These are phyloP conservation scores for Coprinellus micaceus DNA, from an alignment of 768 basidiomycete species.

Conservation along the genomic window DNA sequence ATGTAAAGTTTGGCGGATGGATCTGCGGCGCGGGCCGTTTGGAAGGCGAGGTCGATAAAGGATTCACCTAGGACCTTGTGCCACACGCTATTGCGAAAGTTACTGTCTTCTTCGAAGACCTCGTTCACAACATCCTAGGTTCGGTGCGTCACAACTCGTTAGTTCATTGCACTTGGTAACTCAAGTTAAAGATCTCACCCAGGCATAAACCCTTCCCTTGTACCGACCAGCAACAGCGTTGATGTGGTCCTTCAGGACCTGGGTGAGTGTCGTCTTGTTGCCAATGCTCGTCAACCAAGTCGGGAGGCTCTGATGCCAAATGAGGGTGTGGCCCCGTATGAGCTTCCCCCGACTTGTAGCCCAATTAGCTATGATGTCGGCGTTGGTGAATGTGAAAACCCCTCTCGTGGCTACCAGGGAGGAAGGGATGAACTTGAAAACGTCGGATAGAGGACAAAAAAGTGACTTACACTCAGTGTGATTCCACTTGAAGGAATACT, in stretches of 20 bases:
- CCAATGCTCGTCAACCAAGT: constrained; percentile 27
- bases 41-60: constrained; percentile 43
- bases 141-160: no score
- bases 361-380: constrained; percentile 40
- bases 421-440: background rate
- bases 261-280: constrained; percentile 27
- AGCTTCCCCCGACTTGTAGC: constrained; percentile 36
- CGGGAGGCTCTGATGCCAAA: constrained; percentile 32
- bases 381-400: constrained; percentile 30
- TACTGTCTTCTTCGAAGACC: constrained; percentile 43
- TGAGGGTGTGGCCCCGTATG: constrained; percentile 39
- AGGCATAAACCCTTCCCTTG: constrained; percentile 34
- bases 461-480: constrained; percentile 31
- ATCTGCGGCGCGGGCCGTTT: constrained; percentile 41
- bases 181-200: no score
- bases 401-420: constrained; percentile 24
- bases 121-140: constrained; percentile 29
- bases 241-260: constrained; percentile 37
- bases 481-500: constrained; percentile 36
- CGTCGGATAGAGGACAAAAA: background rate
- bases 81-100: constrained; percentile 35
- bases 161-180: no score
- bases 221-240: constrained; percentile 33
- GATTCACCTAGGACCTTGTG: constrained; percentile 36
- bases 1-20: constrained; percentile 39